Conservation (phyloP, 106 monocot species). For the Ottelia alismoides region DNA sequence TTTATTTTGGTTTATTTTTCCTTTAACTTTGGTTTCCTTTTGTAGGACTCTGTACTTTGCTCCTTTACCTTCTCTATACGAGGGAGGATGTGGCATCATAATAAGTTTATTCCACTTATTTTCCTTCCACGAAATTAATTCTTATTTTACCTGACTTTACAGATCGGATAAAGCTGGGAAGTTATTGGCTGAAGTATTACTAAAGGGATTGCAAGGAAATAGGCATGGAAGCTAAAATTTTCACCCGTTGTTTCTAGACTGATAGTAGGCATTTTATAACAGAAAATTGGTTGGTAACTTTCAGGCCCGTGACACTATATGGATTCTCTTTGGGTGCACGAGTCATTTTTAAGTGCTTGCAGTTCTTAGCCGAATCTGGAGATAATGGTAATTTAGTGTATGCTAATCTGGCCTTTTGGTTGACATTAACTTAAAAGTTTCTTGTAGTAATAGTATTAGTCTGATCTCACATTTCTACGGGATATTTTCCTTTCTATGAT, state of each 20-base stretch:
- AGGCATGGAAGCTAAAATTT: constrained; percentile 26
- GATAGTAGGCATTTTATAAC: neutral
- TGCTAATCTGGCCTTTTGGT: no score
- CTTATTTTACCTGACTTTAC: constrained; percentile 4
- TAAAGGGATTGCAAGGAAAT: constrained; percentile 94
- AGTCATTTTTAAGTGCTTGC: constrained; percentile 87
- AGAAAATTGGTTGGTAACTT: neutral
- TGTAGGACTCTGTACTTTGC: no score
- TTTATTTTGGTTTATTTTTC: no score
- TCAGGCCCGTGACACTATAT: constrained; percentile 90
- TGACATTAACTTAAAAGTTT: no score
- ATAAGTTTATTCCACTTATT: neutral
- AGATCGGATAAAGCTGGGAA: constrained; percentile 98
- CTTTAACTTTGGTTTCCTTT: no score
- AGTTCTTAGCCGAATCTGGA: constrained; percentile 62
- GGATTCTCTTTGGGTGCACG: constrained; percentile 96
- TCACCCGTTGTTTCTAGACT: neutral
- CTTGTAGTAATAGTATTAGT: no score
- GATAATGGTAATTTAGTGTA: constrained; percentile 82
- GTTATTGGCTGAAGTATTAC: constrained; percentile 79
- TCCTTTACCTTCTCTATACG: no score
- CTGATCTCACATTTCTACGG: no score
- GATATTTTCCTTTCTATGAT: no score
- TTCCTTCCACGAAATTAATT: neutral
- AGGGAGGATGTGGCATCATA: no score